Conservation (phyloP, 768 basidiomycete genomes). For the Suillus plorans region DNA sequence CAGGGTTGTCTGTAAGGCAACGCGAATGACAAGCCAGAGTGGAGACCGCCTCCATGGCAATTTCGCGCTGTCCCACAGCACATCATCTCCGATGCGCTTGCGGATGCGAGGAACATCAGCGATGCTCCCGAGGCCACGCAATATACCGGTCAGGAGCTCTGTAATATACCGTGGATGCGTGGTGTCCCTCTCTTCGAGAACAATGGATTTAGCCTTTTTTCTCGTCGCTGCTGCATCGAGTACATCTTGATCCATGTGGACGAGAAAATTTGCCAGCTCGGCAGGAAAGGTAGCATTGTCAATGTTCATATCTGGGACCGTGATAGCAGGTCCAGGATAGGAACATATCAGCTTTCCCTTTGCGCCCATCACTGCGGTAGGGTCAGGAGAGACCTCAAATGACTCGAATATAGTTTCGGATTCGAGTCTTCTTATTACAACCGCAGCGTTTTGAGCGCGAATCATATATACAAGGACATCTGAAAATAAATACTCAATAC, state of each 20-base stretch:
- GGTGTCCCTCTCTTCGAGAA: conserved; percentile 30
- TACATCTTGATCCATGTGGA: conserved; percentile 30
- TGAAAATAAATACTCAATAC: conserved; percentile 16
- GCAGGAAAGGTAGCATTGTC: conserved; percentile 29
- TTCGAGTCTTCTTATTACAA: conserved; percentile 37
- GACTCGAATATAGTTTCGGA: conserved; percentile 38
- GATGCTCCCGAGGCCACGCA: conserved; percentile 37
- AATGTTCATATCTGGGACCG: conserved; percentile 30
- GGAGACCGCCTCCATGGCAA: conserved; percentile 51
- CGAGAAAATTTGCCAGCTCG: conserved; percentile 40
- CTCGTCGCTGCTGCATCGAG: conserved; percentile 30
- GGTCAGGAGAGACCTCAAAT: conserved; percentile 45
- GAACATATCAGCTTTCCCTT: conserved; percentile 45
- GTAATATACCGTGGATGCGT: conserved; percentile 49
- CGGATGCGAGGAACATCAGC: conserved; percentile 27
- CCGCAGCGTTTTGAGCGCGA: conserved; percentile 46
- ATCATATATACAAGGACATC: conserved; percentile 40
- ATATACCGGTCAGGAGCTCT: conserved; percentile 46
- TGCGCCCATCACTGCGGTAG: conserved; percentile 34
- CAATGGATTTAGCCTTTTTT: conserved; percentile 35
- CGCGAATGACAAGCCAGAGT: conserved; percentile 50
- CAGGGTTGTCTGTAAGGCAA: conserved; percentile 42
- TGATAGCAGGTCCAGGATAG: conserved; percentile 46
- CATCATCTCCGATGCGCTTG: conserved; percentile 49
- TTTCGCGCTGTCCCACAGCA: conserved; percentile 38